Base-by-base conservation (phyloP, 1,139 yeast species). In the Scheffersomyces lignicola region DNA sequence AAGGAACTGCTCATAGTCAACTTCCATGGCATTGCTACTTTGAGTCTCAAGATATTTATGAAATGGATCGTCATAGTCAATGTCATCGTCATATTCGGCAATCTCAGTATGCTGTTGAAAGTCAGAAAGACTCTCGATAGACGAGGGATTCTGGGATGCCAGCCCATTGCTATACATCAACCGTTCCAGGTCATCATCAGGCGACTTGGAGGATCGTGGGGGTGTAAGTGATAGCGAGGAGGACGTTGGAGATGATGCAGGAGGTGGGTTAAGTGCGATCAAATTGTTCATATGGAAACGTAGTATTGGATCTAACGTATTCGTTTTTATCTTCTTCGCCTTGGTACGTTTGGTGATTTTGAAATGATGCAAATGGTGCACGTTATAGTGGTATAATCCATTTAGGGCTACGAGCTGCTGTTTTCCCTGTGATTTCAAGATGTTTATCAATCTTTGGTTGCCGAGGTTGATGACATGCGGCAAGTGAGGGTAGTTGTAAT, bases 401-500 rank as follows among this genome's bases (percentile, higher is more conserved):
- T 16, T 7, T 24, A 24, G 16, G 11, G 26, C 8, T 14, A 7
- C 16, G 4, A 24, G 7, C 5, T 4, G 8, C 7, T 7, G 5
- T 14, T 11, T 11, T 7, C 5, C 8, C 16, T 24, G 14, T 5
- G 5, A 7, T 23, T 23, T 23, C 16, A 24, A 24, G 14, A 24
- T 14, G 16, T 24, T 24, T 4, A 24, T 24, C 16, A 24, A 24
- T 8, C 26, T 30, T 24, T 17, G 12, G 25, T 38, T 40, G 14
- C 29, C 18, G 9, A 51, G 32, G 18, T 33, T 37, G 9, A 45
- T 38, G 15, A 37, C 39, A 7, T 26, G 20, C 1, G 59, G 58
- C n/a, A 55, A 38, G 38, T 56, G 62, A 4, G 47, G 24, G 39
- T 42, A 54, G 37, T 52, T 44, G 33, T 42, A 47, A 20, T 27